Evolutionary conservation across 164 flowering plant species (phyloP).

Genomic region (Kingdonia uniflora): DNA sequence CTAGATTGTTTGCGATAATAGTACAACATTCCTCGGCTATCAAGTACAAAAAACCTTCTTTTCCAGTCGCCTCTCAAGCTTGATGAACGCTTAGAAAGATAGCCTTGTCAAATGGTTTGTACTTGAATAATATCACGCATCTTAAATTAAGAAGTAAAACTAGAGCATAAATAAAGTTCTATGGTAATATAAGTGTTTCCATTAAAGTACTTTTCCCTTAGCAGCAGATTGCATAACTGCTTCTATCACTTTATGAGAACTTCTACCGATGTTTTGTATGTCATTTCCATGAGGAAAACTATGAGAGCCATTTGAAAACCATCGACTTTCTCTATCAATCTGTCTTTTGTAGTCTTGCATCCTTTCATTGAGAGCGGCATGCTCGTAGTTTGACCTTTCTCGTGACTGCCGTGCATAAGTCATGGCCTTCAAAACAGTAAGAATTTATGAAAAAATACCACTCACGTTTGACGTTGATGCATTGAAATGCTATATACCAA

Average conservation of each 20-base stretch:
- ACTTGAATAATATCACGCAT: slow-evolving; percentile 39
- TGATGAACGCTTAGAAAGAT: slow-evolving; percentile 91
- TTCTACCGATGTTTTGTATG: slow-evolving; percentile 34
- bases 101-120: slow-evolving; percentile 93
- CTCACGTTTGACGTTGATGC: too few relatives aligned
- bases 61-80: slow-evolving; percentile 96
- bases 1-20: slow-evolving; percentile 78
- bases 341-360: slow-evolving; percentile 92
- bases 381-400: slow-evolving; percentile 89
- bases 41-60: slow-evolving; percentile 91
- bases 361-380: slow-evolving; percentile 80
- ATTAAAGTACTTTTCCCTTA: slow-evolving; percentile 67
- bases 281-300: slow-evolving; percentile 51
- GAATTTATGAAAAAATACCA: too few relatives aligned
- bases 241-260: slow-evolving; percentile 46
- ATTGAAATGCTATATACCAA: too few relatives aligned
- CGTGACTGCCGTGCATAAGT: slow-evolving; percentile 89
- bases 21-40: slow-evolving; percentile 91
- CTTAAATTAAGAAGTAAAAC: slow-evolving; percentile 7
- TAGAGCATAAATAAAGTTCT: too few relatives aligned
- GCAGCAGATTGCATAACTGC: slow-evolving; percentile 72
- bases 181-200: too few relatives aligned
- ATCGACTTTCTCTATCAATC: slow-evolving; percentile 74
- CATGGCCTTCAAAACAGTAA: slow-evolving; percentile 52
- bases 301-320: slow-evolving; percentile 54